Percentiles rank a stretch among this genome's conserved stretches.
Conservation (phyloP, 805 yeast species). For the Candida jianshihensis region DNA sequence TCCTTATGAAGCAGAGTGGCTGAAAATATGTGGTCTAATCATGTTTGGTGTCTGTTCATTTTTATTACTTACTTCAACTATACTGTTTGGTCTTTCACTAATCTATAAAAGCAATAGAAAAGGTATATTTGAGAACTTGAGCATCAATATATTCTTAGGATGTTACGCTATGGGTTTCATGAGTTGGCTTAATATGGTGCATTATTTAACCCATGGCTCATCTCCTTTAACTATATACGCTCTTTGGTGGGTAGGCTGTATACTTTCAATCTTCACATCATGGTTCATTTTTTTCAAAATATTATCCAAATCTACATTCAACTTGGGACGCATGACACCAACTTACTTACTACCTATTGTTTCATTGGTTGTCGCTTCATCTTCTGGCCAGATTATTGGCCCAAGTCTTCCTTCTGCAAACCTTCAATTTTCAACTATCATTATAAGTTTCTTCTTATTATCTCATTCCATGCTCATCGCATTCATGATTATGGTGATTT, state of each 20-base stretch:
- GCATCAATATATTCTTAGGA: conserved; percentile 61
- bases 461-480: conserved; percentile 61
- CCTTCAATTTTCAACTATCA: conserved; percentile 44
- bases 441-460: conserved; percentile 56
- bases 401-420: conserved; percentile 35
- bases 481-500: conserved; percentile 45
- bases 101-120: conserved; percentile 19
- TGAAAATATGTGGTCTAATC: conserved; percentile 47
- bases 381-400: conserved; percentile 57
- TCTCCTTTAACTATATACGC: conserved; percentile 41
- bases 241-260: conserved; percentile 70
- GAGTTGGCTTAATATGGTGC: conserved; percentile 55
- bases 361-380: conserved; percentile 66
- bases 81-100: conserved; percentile 35
- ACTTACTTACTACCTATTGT: conserved; percentile 70
- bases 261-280: conserved; percentile 48
- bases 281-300: conserved; percentile 48
- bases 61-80: conserved; percentile 36
- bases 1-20: conserved; percentile 60
- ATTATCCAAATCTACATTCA: conserved; percentile 26
- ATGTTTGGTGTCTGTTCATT: conserved; percentile 55
- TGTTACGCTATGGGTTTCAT: conserved; percentile 75
- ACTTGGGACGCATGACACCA: conserved; percentile 41
- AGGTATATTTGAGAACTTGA: conserved; percentile 32
- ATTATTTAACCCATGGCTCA: conserved; percentile 32